Base-by-base conservation (phyloP, 1,284 basidiomycete species). In the Pseudozyma flocculosa region DNA sequence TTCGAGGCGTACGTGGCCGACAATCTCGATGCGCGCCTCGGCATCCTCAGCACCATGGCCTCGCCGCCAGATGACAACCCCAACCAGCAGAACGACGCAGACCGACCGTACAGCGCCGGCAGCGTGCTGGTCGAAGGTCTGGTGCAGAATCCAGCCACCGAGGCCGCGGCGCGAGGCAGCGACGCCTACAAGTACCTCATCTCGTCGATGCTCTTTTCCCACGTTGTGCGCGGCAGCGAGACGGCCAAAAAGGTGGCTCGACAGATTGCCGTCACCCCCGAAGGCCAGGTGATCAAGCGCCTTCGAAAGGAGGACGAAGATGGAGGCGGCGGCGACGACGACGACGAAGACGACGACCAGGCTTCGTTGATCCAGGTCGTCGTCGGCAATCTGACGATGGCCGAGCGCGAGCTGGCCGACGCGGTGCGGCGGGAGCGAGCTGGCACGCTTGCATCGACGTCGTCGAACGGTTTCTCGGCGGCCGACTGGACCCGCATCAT, bases 401-500 rank as follows among this genome's bases (percentile, higher is more conserved):
- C 83, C 0, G 73, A 81, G 42, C 76, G 83, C 30, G 82, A 83
- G 62, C 82, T 83, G 51, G 79, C 80, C 5, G 75, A 77, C 30
- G 65, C 73, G 0, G 63, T 72, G 2, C 65, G 74, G 19, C 54
- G 62, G 26, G 75, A 76, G 48, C 70, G 75, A 21, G 54, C 64
- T 15, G 59, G 56, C 1, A 48, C 46, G 8, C 26, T 29, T 11
- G 58, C 62, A 0, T 61, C 60, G 46, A 39, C 55, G 30, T 51
- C 56, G n/a, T 45, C 54, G 10, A 45, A 46, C 3, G 48, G 54
- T 19, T 57, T 43, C 39, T 65, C 57, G 7, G 68, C 72, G 7
- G 62, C 67, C 8, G 70, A 70, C 52, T 97, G 92, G 92, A 90
- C 92, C 61, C 83, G 91, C 54, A 82, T 96, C 53, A 87, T 92